Percentiles rank a stretch among this genome's conserved stretches.
Evolutionary conservation across 139 green algal species (phyloP).

Genomic region (Asterochloris erici): DNA sequence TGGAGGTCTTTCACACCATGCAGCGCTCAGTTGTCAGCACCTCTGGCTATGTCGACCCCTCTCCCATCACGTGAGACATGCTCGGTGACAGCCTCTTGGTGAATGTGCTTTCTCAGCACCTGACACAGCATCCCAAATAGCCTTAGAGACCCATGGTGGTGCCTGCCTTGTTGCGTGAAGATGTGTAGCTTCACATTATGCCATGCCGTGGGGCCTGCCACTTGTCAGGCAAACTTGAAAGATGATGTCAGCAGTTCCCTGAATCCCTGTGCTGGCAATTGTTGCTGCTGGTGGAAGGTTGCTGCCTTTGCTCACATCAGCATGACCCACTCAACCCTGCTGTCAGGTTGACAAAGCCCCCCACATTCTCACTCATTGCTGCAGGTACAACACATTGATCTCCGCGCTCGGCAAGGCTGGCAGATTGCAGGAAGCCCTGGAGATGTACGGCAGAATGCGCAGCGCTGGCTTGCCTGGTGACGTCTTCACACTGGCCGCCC

Average conservation of each 20-base stretch:
- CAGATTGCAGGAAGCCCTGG: constrained; percentile 7
- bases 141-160: no score
- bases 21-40: constrained; percentile 4
- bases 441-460: constrained; percentile 6
- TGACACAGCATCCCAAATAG: no score
- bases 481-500: constrained; percentile 15
- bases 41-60: neutral
- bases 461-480: neutral
- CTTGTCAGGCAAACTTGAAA: no score
- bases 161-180: no score
- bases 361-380: neutral
- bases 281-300: no score
- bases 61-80: neutral
- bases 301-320: no score
- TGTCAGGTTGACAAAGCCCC: neutral
- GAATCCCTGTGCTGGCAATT: no score
- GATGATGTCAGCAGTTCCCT: no score
- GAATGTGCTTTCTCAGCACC: neutral
- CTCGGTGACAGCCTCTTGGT: neutral
- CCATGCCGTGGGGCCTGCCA: no score
- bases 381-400: constrained; percentile 29
- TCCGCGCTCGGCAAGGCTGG: constrained; percentile 27
- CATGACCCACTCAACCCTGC: no score
- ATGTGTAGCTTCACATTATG: no score
- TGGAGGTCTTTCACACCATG: constrained; percentile 31